Evolutionary conservation across 768 basidiomycete genomes (phyloP).

Genomic region (Cystofilobasidium bisporidii): DNA sequence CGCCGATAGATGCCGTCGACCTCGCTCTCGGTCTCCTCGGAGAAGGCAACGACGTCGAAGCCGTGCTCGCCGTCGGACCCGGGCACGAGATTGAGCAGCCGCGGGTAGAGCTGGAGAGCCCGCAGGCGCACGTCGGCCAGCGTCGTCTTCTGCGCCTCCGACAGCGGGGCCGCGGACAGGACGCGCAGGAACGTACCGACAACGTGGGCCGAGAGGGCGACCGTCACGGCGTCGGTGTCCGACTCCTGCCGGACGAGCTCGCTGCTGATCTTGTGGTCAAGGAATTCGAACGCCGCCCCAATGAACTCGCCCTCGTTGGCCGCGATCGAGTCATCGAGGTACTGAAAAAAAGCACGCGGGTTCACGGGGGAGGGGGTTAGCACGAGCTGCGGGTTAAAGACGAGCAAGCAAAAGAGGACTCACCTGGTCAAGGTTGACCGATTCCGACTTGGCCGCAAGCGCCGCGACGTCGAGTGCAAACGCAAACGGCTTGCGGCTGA

Average conservation of each 20-base stretch:
- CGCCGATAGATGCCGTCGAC: constrained; percentile 93
- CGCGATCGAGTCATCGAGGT: constrained; percentile 80
- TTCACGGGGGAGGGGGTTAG: not conserved
- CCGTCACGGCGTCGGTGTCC: constrained; percentile 61
- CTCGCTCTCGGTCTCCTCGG: constrained; percentile 79
- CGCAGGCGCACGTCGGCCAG: constrained; percentile 85
- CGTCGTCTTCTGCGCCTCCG: constrained; percentile 63
- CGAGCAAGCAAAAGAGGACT: not conserved
- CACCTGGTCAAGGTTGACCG: constrained; percentile 73
- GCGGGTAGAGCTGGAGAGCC: constrained; percentile 88
- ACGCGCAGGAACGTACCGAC: constrained; percentile 87
- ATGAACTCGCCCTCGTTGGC: constrained; percentile 77
- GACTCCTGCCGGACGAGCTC: constrained; percentile 60
- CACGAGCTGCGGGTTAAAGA: not conserved
- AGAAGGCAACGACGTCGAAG: constrained; percentile 75
- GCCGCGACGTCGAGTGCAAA: constrained; percentile 92
- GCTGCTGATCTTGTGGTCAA: constrained; percentile 84
- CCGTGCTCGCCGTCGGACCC: constrained; percentile 76
- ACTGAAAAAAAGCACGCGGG: constrained; percentile 47
- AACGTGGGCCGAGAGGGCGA: constrained; percentile 76
- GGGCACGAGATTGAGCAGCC: constrained; percentile 86
- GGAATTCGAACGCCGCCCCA: constrained; percentile 72
- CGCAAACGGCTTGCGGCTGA: constrained; percentile 77
- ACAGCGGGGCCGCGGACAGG: constrained; percentile 52
- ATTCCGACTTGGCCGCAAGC: constrained; percentile 81